phyloP scores from a whole-genome alignment of 768 basidiomycete genomes.

The Coprinellus micaceus region DNA sequence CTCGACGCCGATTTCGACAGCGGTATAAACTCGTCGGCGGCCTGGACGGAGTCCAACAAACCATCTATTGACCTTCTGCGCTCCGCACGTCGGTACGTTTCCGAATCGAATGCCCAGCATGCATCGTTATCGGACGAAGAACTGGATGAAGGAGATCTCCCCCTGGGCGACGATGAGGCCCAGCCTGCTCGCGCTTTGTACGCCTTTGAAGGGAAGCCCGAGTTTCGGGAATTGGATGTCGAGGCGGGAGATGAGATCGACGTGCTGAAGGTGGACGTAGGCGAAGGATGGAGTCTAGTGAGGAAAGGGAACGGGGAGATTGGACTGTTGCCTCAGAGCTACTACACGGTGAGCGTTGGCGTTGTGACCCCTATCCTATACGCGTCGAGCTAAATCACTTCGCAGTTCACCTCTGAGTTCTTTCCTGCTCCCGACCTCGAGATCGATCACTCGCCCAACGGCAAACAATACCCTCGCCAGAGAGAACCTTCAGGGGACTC shows the following conservation, averaged over 20 bases:
- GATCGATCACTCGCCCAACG: slow-evolving; percentile 32
- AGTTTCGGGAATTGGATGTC: slow-evolving; percentile 68
- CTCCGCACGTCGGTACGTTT: slow-evolving; percentile 35
- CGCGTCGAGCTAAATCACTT: slow-evolving; percentile 5
- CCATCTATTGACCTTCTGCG: slow-evolving; percentile 26
- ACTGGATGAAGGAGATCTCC: slow-evolving; percentile 16
- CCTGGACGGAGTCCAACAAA: slow-evolving; percentile 58
- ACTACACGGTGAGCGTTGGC: slow-evolving; percentile 59
- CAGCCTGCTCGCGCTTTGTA: slow-evolving; percentile 67
- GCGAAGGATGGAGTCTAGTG: slow-evolving; percentile 81
- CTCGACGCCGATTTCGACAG: slow-evolving; percentile 58
- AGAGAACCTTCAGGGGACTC: slow-evolving; percentile 29
- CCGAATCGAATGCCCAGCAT: slow-evolving; percentile 25
- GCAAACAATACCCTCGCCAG: slow-evolving; percentile 19
- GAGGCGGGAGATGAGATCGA: slow-evolving; percentile 68
- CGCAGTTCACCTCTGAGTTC: slow-evolving; percentile 66
- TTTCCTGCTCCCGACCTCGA: slow-evolving; percentile 37
- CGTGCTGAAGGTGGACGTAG: slow-evolving; percentile 66
- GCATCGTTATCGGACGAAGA: slow-evolving; percentile 42
- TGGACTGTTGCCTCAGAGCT: slow-evolving; percentile 65
- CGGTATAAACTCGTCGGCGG: slow-evolving; percentile 72
- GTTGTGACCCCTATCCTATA: slow-evolving; percentile 1
- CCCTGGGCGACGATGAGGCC: slow-evolving; percentile 29
- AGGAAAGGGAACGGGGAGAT: slow-evolving; percentile 53
- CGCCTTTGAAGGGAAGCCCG: slow-evolving; percentile 69